Base-by-base conservation (phyloP, 306 rosid genomes). In the Quercus engelmannii region DNA sequence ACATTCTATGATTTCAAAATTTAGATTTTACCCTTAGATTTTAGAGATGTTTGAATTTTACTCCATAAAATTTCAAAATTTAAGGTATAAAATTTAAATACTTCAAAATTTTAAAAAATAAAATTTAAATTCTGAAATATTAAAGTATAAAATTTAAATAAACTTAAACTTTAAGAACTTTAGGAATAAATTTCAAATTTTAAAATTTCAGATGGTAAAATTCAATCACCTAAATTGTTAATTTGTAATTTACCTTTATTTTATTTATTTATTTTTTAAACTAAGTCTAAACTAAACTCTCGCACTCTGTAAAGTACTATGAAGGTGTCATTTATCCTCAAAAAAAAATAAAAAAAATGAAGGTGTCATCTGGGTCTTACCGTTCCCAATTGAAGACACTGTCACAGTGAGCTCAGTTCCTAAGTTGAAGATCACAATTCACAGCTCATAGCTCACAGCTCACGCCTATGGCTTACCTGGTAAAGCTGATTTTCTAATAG, bases 91-190 rank as follows among this genome's bases (percentile, higher is more conserved):
- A 38, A 38, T 38, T 0, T 38, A 38, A 38, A 6, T 0, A 6
- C 0, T 6, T 0, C 0, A 38, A 6, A 38, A 38, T 0, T 38
- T 38, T 38, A 0, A 0, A 0, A 0, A 1, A 2, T 38, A 38
- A 0, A 38, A 38, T 1, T 0, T 0, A 38, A 38, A 38, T 38
- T 1, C 0, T 38, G 0, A 6, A 5, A 5, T 0, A 0, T 38
- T 0, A 7, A 0, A 0, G 3, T 38, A 0, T 38, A 38, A 38
- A 38, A 38, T 38, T 0, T 1, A 38, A 38, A 6, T n/a, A n/a
- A n/a, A n/a, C n/a, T n/a, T n/a, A n/a, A n/a, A n/a, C n/a, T n/a
- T n/a, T n/a, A n/a, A n/a, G n/a, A n/a, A n/a, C n/a, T n/a, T 33
- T 1, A 5, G 0, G 1, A 6, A 0, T 35, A 38, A 38, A 38